Evolutionary conservation across 108 stramenopile species (phyloP), one percentile per base, ranked within the genome.

Genomic region (Pseudonitzschia multiseries): DNA sequence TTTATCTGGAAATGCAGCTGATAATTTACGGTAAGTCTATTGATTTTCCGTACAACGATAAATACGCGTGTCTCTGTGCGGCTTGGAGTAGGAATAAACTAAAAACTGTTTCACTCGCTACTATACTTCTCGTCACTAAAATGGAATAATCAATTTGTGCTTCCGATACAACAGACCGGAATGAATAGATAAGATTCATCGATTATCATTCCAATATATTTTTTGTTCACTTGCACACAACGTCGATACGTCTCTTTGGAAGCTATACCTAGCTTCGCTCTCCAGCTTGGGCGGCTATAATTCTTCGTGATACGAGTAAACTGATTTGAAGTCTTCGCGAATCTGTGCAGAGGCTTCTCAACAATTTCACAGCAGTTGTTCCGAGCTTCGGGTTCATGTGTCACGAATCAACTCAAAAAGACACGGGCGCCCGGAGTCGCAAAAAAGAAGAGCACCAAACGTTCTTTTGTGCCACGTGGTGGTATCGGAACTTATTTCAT

Each of bases 121-220:
- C 8, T 42, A 52, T 52, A 52, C 54, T 56, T 56, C 54, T 56
- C 54, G 10, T 22, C 22, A 56, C 3, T 56, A 1, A 12, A 24
- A 20, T 56, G 54, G 54, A 22, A 56, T 26, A 48, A 10, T 56
- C 54, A 22, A 20, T 56, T 56, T 26, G 54, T 56, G 54, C 54
- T 56, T 56, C 54, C 54, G 54, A 56, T 56, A 22, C 54, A 56
- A 26, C 46, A 3, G 13, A 48, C 1, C 46, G 8, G 46, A 10
- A 48, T 18, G 14, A 48, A 48, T 14, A 3, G 1, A 5, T 10
- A 3, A 10, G 46, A 48, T 18, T 14, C 8, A 10, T 48, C 12
- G 17, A 18, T 18, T 48, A 14, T 14, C 46, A 18, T 18, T 18
- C 46, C 46, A 18, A n/a, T n/a, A n/a, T n/a, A n/a, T n/a, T n/a